Conservation (phyloP, 2,329 filamentous ascomycete species). For the Juglanconis oblonga region DNA sequence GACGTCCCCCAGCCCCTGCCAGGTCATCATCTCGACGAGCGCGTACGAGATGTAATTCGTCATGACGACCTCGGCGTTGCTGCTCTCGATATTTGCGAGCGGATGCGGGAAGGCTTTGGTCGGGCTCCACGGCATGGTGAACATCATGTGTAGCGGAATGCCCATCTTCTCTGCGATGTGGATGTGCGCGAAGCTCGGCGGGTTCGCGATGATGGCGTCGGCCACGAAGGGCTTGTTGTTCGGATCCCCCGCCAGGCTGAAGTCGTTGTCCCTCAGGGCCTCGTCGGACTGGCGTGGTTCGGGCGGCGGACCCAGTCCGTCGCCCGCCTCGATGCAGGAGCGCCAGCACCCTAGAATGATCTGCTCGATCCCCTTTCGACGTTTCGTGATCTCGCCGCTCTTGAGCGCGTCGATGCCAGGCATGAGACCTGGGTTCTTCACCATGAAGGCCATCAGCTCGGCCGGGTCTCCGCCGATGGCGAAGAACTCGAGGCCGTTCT, state of each 20-base stretch:
- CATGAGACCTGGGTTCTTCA: slow-evolving; percentile 83
- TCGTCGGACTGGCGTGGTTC: slow-evolving; percentile 46
- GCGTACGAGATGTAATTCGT: slow-evolving; percentile 83
- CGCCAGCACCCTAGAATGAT: slow-evolving; percentile 86
- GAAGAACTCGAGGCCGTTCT: slow-evolving; percentile 73
- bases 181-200: slow-evolving; percentile 73
- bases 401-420: slow-evolving; percentile 74
- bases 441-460: slow-evolving; percentile 85
- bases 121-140: slow-evolving; percentile 91
- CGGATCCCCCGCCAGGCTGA: slow-evolving; percentile 39
- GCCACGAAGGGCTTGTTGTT: slow-evolving; percentile 69
- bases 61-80: slow-evolving; percentile 71
- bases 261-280: slow-evolving; percentile 46
- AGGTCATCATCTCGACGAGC: slow-evolving; percentile 86
- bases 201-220: slow-evolving; percentile 77
- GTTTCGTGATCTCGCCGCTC: slow-evolving; percentile 72
- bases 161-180: slow-evolving; percentile 74
- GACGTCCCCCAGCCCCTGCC: slow-evolving; percentile 87
- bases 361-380: slow-evolving; percentile 71
- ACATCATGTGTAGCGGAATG: slow-evolving; percentile 80
- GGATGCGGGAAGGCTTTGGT: slow-evolving; percentile 85
- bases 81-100: slow-evolving; percentile 74
- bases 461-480: slow-evolving; percentile 73
- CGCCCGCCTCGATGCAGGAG: slow-evolving; percentile 76
- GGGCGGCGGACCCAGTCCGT: slow-evolving; percentile 55